phyloP scores from a whole-genome alignment of 2,329 filamentous ascomycete genomes.

The Lasiodiplodia gonubiensis region DNA sequence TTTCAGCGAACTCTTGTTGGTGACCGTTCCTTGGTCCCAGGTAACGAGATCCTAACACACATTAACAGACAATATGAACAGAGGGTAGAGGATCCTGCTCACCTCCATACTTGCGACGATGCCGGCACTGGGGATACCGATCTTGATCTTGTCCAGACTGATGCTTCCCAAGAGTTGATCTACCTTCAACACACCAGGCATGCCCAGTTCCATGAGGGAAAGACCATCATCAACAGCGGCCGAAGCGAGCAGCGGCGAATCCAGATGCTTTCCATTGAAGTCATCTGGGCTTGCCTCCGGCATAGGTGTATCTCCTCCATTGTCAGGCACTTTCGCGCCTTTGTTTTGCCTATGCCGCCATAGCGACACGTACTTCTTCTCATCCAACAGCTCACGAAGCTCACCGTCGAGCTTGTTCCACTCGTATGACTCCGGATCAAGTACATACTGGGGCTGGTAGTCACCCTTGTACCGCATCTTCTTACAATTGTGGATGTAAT shows the following conservation, averaged over 20 bases:
- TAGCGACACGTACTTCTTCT: slow-evolving; percentile 60
- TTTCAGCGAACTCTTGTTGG: slow-evolving; percentile 61
- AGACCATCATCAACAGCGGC: slow-evolving; percentile 44
- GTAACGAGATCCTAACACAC: slow-evolving; percentile 59
- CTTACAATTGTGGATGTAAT: slow-evolving; percentile 78
- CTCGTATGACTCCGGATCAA: slow-evolving; percentile 69
- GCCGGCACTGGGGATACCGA: slow-evolving; percentile 52
- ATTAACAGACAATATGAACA: slow-evolving; percentile 35
- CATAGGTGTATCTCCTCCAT: slow-evolving; percentile 33
- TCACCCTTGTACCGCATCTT: slow-evolving; percentile 90
- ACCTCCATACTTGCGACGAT: slow-evolving; percentile 43
- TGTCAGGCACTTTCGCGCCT: slow-evolving; percentile 30
- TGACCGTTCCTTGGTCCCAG: slow-evolving; percentile 63
- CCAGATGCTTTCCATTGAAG: slow-evolving; percentile 35
- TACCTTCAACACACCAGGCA: slow-evolving; percentile 69
- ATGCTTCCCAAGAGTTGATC: slow-evolving; percentile 58
- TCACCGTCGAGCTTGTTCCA: slow-evolving; percentile 67
- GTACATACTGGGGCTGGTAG: slow-evolving; percentile 74
- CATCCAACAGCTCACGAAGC: slow-evolving; percentile 59
- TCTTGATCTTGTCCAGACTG: slow-evolving; percentile 64
- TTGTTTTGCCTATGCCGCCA: slow-evolving; percentile 40
- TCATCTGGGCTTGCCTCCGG: slow-evolving; percentile 1
- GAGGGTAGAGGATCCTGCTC: slow-evolving; percentile 29
- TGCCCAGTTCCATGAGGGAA: slow-evolving; percentile 64
- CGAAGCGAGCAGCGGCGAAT: slow-evolving; percentile 40